Evolutionary conservation across 805 yeast species (phyloP), one percentile per base, ranked within the genome.

Genomic region (Metahyphopichia silvanorum): DNA sequence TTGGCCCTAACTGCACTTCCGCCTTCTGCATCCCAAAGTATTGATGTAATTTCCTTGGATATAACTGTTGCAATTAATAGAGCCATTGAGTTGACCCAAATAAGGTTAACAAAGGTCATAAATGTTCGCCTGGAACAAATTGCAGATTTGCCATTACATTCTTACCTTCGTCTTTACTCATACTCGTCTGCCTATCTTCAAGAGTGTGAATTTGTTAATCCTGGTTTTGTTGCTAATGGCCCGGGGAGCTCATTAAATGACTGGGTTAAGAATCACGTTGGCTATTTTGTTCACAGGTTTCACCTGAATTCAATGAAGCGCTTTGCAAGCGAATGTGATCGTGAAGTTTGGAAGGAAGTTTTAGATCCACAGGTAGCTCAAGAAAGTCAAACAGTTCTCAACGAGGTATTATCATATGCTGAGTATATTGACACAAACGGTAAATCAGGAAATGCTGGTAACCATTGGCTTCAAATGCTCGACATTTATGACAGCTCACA

Each of bases 131-230:
- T 81, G 50, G 87, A 82, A 26, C 77, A 83, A 40, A 78, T 77
- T 10, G 74, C 86, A 0, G 70, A 66, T 24, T 54, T 80, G 15
- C 56, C 81, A 3, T 64, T 76, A 6, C 71, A 72, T n/a, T 74
- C 71, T 42, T 89, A 88, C 58, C 49, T 86, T 29, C 64, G 78
- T 37, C 71, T 86, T 32, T 86, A 79, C 55, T 66, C 82, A 3
- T 62, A 84, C 10, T 77, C 79, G 35, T 74, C 81, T 0, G 66
- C 81, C 15, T 89, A 89, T 51, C 65, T 88, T 25, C 76, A 75
- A 29, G 95, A 87, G 49, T 86, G 95, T 54, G 98, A 93, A 55
- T 68, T 78, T 10, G 74, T 89, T 4, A 79, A 87, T 33, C 72
- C 72, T 4, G 95, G 95, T 0, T 76, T 71, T 35, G 69, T 74